phyloP scores from a whole-genome alignment of 129 eudicot species.

The Flaveria ramosissima region DNA sequence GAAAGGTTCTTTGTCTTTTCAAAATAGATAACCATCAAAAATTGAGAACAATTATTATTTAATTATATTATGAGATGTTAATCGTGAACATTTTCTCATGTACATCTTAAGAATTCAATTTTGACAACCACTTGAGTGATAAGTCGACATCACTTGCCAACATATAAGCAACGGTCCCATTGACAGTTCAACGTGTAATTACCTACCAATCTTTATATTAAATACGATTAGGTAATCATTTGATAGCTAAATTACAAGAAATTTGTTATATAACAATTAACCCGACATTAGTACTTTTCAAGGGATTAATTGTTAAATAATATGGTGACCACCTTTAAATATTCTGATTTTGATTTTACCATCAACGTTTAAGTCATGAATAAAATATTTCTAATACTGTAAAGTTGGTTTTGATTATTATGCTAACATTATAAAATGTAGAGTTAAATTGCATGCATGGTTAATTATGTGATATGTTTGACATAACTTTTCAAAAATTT shows the following conservation, averaged over 20 bases:
- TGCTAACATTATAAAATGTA: too few species aligned
- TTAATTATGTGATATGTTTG: too few species aligned
- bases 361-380: too few species aligned
- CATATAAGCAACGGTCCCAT: background rate
- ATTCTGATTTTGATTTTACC: background rate
- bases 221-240: background rate
- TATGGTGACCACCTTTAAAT: background rate
- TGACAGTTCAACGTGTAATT: background rate
- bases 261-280: background rate
- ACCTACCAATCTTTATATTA: background rate
- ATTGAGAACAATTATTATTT: background rate
- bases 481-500: too few species aligned
- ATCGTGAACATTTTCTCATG: constrained; percentile 12
- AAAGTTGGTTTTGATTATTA: too few species aligned
- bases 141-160: constrained; percentile 12
- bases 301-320: background rate
- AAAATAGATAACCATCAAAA: background rate
- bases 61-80: background rate
- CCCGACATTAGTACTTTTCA: background rate
- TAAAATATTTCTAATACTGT: too few species aligned
- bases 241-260: background rate
- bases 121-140: constrained; percentile 10
- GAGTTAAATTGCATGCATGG: too few species aligned
- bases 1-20: constrained; percentile 6
- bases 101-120: background rate